A percentile compares a stretch with the other conserved stretches of the same genome.
Evolutionary conservation across 371 early-diverging fungal genomes (phyloP).

Genomic region (Mortierella sp.): DNA sequence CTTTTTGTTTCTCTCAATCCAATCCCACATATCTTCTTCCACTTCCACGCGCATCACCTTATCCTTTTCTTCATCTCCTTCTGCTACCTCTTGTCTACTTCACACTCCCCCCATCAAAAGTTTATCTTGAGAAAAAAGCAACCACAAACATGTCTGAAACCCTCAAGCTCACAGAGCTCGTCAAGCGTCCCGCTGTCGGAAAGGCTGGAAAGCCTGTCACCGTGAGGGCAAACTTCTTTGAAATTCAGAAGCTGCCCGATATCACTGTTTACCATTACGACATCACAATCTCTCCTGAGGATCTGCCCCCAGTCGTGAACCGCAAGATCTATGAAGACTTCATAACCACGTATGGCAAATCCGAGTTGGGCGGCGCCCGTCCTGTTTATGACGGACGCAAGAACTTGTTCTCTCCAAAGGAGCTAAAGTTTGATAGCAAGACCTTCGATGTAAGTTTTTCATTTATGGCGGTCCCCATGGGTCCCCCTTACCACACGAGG

Average conservation of each 20-base stretch:
- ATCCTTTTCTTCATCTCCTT: neutral
- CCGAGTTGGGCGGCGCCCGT: constrained; percentile 44
- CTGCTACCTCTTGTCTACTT: neutral
- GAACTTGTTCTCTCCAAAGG: constrained; percentile 67
- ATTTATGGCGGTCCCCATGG: constrained; percentile 17
- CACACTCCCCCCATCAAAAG: too few species aligned
- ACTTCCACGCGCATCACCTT: too few species aligned
- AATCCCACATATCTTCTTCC: too few species aligned
- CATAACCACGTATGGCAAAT: constrained; percentile 34
- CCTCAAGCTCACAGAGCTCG: constrained; percentile 18
- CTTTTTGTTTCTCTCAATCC: neutral
- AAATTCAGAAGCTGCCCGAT: constrained; percentile 41
- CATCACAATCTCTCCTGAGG: constrained; percentile 57
- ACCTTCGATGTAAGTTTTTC: constrained; percentile 37
- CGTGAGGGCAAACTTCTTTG: constrained; percentile 57
- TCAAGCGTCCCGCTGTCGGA: constrained; percentile 29
- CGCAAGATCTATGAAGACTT: constrained; percentile 59
- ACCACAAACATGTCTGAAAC: constrained; percentile 12
- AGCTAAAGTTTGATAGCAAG: constrained; percentile 59
- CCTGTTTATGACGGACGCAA: constrained; percentile 77
- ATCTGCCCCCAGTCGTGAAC: constrained; percentile 54
- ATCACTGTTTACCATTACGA: constrained; percentile 62
- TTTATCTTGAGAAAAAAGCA: too few species aligned
- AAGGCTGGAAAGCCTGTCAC: constrained; percentile 26
- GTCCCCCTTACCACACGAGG: constrained; percentile 11